A percentile compares a stretch with the other conserved stretches of the same genome.
Conservation (phyloP, 352 stramenopile species). For the Nothophytophthora sp. region DNA sequence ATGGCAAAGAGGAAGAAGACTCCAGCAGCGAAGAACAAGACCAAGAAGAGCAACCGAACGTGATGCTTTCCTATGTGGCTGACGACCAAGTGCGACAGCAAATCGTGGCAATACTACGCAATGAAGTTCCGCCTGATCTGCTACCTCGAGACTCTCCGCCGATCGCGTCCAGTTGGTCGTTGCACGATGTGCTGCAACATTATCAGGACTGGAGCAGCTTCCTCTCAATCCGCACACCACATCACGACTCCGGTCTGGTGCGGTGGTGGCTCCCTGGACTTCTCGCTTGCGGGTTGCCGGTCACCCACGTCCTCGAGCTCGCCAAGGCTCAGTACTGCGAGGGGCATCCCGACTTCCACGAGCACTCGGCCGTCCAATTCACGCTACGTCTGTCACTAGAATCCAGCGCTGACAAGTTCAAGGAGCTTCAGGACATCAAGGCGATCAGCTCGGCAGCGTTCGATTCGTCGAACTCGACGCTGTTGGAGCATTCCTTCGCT, state of each 20-base stretch:
- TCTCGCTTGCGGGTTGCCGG: conserved; percentile 1
- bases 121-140: conserved; percentile 14
- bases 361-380: neutral
- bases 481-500: conserved; percentile 9
- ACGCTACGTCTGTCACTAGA: conserved; percentile 3
- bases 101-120: conserved; percentile 17
- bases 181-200: conserved; percentile 28
- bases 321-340: neutral
- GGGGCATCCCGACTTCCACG: neutral
- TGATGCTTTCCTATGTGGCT: conserved; percentile 13
- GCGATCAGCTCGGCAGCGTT: no score
- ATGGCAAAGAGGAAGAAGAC: conserved; percentile 2
- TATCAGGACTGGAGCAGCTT: conserved; percentile 21
- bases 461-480: no score
- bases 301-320: conserved; percentile 10
- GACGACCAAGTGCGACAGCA: conserved; percentile 6
- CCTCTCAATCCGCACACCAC: neutral
- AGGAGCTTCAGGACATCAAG: neutral
- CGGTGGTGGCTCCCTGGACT: conserved; percentile 21
- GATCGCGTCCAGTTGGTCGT: conserved; percentile 6
- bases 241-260: neutral
- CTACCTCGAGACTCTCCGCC: neutral
- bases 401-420: neutral
- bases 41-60: neutral
- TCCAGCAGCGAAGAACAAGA: neutral